Percentiles rank a stretch among this genome's conserved stretches.
These are phyloP conservation scores for Xylaria sp. DNA, from an alignment of 495 filamentous ascomycete genomes.

Conservation along the genomic window DNA sequence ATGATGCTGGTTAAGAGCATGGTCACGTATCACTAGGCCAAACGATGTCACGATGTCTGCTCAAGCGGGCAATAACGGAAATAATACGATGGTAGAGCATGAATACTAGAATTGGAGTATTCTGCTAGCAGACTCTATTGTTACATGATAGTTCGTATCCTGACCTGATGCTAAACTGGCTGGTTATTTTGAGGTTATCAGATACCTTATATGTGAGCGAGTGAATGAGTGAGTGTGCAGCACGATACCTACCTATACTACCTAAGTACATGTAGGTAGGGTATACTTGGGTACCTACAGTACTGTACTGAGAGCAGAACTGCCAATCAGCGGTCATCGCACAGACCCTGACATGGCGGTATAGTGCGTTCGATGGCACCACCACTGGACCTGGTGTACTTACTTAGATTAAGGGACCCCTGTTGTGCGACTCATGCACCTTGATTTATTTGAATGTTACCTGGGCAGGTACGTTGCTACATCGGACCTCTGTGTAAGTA, in stretches of 20 bases:
- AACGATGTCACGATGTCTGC: background rate
- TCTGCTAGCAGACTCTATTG: background rate
- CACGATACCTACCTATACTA: too few species aligned
- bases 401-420: background rate
- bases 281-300: too few species aligned
- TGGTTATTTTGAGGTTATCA: background rate
- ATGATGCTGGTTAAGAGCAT: background rate
- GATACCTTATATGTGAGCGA: background rate
- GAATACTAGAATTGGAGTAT: background rate
- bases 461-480: too few species aligned
- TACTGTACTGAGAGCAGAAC: background rate
- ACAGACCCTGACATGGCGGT: background rate
- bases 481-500: too few species aligned
- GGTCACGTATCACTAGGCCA: background rate
- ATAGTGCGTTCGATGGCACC: background rate
- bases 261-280: too few species aligned
- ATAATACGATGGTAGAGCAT: slow-evolving; percentile 2
- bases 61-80: background rate
- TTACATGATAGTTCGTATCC: background rate
- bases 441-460: too few species aligned
- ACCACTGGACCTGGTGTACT: background rate
- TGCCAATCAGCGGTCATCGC: background rate
- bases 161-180: background rate
- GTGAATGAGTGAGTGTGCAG: background rate
- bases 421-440: background rate